A percentile compares a stretch with the other conserved stretches of the same genome.
phyloP scores from a whole-genome alignment of 495 filamentous ascomycete genomes.

The Paragyromitra xinjiangensis region DNA sequence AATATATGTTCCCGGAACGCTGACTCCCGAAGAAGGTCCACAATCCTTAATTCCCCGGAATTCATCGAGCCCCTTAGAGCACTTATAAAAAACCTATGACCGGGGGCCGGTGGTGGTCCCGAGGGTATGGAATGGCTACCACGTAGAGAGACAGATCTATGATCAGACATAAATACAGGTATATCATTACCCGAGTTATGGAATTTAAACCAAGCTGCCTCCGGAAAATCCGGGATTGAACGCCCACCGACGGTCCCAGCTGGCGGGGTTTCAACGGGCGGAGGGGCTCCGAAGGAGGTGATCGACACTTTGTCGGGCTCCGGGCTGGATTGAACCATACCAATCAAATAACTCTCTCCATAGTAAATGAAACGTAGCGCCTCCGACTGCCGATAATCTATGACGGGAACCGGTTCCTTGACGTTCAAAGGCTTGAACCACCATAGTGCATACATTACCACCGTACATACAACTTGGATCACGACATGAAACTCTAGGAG shows the following conservation, averaged over 20 bases:
- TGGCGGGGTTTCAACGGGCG: background rate
- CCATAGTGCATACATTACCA: conserved; percentile 26
- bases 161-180: background rate
- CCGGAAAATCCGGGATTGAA: background rate
- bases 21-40: background rate
- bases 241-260: background rate
- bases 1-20: background rate
- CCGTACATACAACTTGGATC: conserved; percentile 30
- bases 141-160: background rate
- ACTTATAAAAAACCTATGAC: no score
- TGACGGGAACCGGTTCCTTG: conserved; percentile 8
- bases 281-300: background rate
- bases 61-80: no score
- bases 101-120: background rate
- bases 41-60: no score
- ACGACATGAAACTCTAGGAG: conserved; percentile 41
- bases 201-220: background rate
- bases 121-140: background rate
- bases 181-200: background rate
- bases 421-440: conserved; percentile 38
- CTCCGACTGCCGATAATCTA: background rate
- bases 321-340: background rate
- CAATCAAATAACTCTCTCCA: background rate
- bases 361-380: background rate
- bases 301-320: background rate